Evolutionary conservation across 495 filamentous ascomycete genomes (phyloP), one percentile per base, ranked within the genome.

Genomic region (Aspergillus biplanus): DNA sequence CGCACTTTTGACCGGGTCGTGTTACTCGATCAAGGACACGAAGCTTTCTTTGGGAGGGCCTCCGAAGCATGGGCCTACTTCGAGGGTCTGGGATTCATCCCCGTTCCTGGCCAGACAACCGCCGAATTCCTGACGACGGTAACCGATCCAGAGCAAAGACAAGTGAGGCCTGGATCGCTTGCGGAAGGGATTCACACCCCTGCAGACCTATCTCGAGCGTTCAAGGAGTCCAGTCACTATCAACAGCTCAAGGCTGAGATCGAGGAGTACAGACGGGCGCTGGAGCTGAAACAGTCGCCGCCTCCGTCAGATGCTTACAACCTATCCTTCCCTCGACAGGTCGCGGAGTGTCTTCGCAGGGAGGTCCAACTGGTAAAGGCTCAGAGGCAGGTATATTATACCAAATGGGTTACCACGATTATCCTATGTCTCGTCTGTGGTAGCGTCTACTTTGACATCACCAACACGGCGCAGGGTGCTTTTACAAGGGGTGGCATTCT

Each of bases 71-170:
- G 80, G 33, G 80, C 82, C 12, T 91, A 89, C 65, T 90, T 92
- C 74, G 82, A 86, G 58, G 78, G 84, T 7, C 71, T 89, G 1
- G 89, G 89, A 16, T 90, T 89, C 62, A 65, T 83, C 33, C 88
- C 85, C 42, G 83, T 84, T 0, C 80, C 86, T 6, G 78, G 90
- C 8, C 83, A 85, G 48, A 92, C 89, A 21, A 85, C 88, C 2
- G 86, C 87, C 5, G 87, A 90, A 63, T 80, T 90, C 74, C 72
- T 93, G 7, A 92, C 89, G 5, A 83, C 86, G 34, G 77, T 91
- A 33, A 91, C 89, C 5, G 88, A 89, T 66, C 85, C 87, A 0
- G 76, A 75, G 1, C 89, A 91, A 66, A 78, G 90, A n/a, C 73
- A 75, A 7, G 80, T 87, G 37, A 82, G 83, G 0, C 75, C 79